phyloP scores from a whole-genome alignment of 139 green algal species.

The Limnomonas spitsbergensis region DNA sequence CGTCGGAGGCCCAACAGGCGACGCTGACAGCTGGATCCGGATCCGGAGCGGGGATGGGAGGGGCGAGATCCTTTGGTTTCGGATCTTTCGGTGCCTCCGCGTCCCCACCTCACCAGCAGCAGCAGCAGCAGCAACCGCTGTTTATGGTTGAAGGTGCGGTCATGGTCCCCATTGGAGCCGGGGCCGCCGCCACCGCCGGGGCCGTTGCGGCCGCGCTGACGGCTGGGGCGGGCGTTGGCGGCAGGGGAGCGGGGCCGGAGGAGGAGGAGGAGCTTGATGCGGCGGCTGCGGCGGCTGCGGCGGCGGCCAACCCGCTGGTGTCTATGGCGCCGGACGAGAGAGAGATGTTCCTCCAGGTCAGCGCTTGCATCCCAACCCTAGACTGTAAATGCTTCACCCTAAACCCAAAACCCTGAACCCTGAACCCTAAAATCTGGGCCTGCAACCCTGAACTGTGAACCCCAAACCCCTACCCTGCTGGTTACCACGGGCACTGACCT shows the following conservation, averaged over 20 bases:
- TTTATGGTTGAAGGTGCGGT: neutral
- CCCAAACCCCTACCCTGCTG: no score
- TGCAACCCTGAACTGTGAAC: no score
- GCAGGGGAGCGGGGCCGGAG: slow-evolving; percentile 1
- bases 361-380: no score
- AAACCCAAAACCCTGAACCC: no score
- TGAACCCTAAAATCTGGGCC: no score
- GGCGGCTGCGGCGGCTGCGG: neutral
- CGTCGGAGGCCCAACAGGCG: neutral
- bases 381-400: no score
- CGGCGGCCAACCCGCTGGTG: slow-evolving; percentile 50
- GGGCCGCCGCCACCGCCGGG: neutral
- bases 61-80: no score
- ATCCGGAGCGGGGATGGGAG: no score
- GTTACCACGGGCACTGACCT: no score
- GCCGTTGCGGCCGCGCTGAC: neutral
- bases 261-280: slow-evolving; percentile 22
- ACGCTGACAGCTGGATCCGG: neutral
- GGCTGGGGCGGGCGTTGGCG: no score
- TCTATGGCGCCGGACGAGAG: slow-evolving; percentile 59
- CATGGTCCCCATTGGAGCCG: slow-evolving; percentile 27
- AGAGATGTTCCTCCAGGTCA: slow-evolving; percentile 57
- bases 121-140: neutral
- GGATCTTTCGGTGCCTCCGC: neutral
- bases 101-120: neutral